A percentile compares a stretch with the other conserved stretches of the same genome.
Conservation (phyloP, 768 basidiomycete species). For the Kwoniella sp. region DNA sequence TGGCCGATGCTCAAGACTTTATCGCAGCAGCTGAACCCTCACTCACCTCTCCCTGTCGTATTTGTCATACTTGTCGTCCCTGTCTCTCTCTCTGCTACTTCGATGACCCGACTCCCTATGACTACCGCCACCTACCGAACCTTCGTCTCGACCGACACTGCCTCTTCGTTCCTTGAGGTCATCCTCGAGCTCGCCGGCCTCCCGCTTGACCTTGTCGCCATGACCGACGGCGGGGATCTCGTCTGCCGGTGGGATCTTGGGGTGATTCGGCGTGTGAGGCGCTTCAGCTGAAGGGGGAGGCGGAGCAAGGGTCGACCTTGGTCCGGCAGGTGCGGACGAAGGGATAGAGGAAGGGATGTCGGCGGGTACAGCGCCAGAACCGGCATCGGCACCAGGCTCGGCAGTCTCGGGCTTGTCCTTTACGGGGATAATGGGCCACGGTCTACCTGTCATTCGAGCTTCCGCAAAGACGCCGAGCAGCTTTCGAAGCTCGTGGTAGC, state of each 20-base stretch:
- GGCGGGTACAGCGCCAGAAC: conserved; percentile 7
- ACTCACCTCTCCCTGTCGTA: conserved; percentile 24
- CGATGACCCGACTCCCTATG: conserved; percentile 20
- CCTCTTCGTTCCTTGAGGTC: conserved; percentile 45
- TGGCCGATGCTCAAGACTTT: too few relatives aligned
- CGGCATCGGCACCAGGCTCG: conserved; percentile 7
- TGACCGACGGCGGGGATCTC: conserved; percentile 56
- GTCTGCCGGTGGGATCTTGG: conserved; percentile 55
- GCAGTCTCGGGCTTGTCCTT: conserved; percentile 14
- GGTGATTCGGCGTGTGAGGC: conserved; percentile 40
- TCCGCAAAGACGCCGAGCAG: conserved; percentile 89
- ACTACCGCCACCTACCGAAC: conserved; percentile 63
- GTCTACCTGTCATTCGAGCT: conserved; percentile 67
- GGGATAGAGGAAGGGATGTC: conserved; percentile 11
- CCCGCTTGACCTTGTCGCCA: conserved; percentile 52
- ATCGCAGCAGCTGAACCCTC: too few relatives aligned
- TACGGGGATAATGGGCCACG: conserved; percentile 49
- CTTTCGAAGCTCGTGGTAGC: conserved; percentile 96
- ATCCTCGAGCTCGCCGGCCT: conserved; percentile 52
- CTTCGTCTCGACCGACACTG: conserved; percentile 57
- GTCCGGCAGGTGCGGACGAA: conserved; percentile 44
- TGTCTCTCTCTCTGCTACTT: conserved; percentile 25
- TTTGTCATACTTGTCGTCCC: conserved; percentile 23
- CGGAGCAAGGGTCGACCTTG: conserved; percentile 21
- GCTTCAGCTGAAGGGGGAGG: conserved; percentile 24